These are phyloP conservation scores for Colletotrichum sidae DNA, from an alignment of 2,329 filamentous ascomycete species.

Conservation along the genomic window DNA sequence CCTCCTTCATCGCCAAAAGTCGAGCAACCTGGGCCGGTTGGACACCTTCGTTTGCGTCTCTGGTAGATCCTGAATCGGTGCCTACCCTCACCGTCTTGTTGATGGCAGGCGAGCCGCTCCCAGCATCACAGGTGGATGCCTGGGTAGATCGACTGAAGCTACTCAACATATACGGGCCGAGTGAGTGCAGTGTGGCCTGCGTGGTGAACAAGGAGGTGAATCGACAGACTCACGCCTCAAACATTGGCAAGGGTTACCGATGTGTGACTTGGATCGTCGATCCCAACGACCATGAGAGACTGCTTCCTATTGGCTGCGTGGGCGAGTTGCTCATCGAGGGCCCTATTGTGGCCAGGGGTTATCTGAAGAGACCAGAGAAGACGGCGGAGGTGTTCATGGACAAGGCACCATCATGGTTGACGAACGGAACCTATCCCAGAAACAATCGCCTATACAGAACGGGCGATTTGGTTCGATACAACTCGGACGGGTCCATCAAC, in stretches of 20 bases:
- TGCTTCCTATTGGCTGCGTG: conserved; percentile 38
- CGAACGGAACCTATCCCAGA: conserved; percentile 37
- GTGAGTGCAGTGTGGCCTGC: conserved; percentile 18
- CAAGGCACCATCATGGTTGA: conserved; percentile 38
- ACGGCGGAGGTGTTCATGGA: conserved; percentile 19
- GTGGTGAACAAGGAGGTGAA: conserved; percentile 22
- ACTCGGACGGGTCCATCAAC: conserved; percentile 41
- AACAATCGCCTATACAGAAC: conserved; percentile 39
- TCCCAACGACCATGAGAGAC: conserved; percentile 31
- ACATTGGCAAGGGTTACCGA: conserved; percentile 39
- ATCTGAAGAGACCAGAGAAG: conserved; percentile 5
- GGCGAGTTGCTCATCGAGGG: conserved; percentile 42
- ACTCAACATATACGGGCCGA: conserved; percentile 18
- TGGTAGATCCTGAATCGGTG: conserved; percentile 29
- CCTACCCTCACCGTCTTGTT: conserved; percentile 32
- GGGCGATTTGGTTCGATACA: conserved; percentile 42
- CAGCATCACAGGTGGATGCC: conserved; percentile 23
- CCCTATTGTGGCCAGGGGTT: conserved; percentile 12
- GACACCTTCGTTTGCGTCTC: conserved; percentile 38
- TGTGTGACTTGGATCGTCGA: conserved; percentile 41
- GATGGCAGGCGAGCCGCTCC: conserved; percentile 40
- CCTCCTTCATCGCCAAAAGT: conserved; percentile 38
- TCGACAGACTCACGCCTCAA: conserved; percentile 13
- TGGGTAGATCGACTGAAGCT: conserved; percentile 33
- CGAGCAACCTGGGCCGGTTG: conserved; percentile 35